A percentile compares a stretch with the other conserved stretches of the same genome.
Evolutionary conservation across 352 stramenopile species (phyloP).

Genomic region (Thalassiosira livingstoniorum): DNA sequence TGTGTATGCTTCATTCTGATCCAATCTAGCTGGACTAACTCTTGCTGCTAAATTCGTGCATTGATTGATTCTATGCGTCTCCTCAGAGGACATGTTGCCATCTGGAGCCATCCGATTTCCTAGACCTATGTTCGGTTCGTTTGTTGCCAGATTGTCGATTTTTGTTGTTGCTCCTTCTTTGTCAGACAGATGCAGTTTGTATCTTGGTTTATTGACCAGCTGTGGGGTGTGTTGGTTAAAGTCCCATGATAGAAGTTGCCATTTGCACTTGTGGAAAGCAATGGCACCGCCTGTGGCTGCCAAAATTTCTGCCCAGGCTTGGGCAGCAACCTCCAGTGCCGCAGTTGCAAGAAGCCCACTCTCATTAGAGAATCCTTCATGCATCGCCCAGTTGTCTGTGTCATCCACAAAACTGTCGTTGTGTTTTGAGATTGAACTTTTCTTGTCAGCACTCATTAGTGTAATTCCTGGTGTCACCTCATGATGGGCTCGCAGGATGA

Average conservation of each 20-base stretch:
- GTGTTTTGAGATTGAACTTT: too few species aligned
- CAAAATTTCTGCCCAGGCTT: constrained; percentile 16
- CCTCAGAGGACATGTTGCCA: constrained; percentile 8
- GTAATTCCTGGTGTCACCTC: too few species aligned
- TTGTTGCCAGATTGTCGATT: background rate
- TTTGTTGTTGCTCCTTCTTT: background rate
- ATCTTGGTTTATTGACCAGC: background rate
- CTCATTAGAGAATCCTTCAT: too few species aligned
- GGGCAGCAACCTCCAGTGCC: too few species aligned
- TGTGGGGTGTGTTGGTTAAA: background rate
- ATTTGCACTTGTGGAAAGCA: constrained; percentile 38
- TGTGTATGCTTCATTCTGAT: background rate
- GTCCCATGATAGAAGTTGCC: constrained; percentile 22
- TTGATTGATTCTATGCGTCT: background rate
- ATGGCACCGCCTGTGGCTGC: background rate
- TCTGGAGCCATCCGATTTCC: constrained; percentile 9
- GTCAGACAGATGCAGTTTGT: constrained; percentile 10
- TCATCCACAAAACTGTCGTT: too few species aligned
- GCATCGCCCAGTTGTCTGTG: too few species aligned
- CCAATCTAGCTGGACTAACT: background rate
- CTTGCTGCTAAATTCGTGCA: background rate
- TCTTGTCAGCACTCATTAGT: too few species aligned
- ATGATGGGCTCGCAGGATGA: too few species aligned
- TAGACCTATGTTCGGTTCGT: constrained; percentile 32
- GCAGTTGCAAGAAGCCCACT: too few species aligned